Evolutionary conservation across 371 early-diverging fungal species (phyloP).

Genomic region (Batkoa obscura): DNA sequence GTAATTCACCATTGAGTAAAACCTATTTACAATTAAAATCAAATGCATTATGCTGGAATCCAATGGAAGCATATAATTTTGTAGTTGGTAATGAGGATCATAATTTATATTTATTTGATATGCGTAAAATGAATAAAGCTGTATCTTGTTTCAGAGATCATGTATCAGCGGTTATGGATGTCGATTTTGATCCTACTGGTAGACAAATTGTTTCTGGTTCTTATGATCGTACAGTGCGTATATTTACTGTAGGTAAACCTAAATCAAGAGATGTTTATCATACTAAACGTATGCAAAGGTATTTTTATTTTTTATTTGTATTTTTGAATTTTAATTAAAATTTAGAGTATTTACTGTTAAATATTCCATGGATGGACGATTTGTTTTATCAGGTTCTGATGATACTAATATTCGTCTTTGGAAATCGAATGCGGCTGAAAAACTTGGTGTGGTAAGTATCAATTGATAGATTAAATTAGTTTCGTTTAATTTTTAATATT

Average conservation of each 20-base stretch:
- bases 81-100: slow-evolving; percentile 95
- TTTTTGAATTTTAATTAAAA: background rate
- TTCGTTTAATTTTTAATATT: background rate
- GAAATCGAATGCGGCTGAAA: slow-evolving; percentile 86
- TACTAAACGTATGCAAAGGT: slow-evolving; percentile 94
- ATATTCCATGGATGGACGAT: slow-evolving; percentile 89
- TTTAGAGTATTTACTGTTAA: slow-evolving; percentile 69
- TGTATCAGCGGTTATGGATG: slow-evolving; percentile 89
- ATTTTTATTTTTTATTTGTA: background rate
- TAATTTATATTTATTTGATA: slow-evolving; percentile 89
- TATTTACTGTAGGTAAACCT: slow-evolving; percentile 64
- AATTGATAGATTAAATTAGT: slow-evolving; percentile 1
- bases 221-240: slow-evolving; percentile 88
- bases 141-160: slow-evolving; percentile 83
- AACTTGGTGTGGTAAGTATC: slow-evolving; percentile 38
- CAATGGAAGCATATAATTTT: slow-evolving; percentile 90
- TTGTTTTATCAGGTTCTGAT: slow-evolving; percentile 91
- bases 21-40: slow-evolving; percentile 57
- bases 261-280: slow-evolving; percentile 93
- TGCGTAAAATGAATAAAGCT: slow-evolving; percentile 78
- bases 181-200: slow-evolving; percentile 97
- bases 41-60: slow-evolving; percentile 95
- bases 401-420: slow-evolving; percentile 97
- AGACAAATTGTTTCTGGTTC: slow-evolving; percentile 90
- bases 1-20: slow-evolving; percentile 59